Evolutionary conservation across 2,329 filamentous ascomycete species (phyloP), one percentile per base, ranked within the genome.

Genomic region (Boeremia lycopersici): DNA sequence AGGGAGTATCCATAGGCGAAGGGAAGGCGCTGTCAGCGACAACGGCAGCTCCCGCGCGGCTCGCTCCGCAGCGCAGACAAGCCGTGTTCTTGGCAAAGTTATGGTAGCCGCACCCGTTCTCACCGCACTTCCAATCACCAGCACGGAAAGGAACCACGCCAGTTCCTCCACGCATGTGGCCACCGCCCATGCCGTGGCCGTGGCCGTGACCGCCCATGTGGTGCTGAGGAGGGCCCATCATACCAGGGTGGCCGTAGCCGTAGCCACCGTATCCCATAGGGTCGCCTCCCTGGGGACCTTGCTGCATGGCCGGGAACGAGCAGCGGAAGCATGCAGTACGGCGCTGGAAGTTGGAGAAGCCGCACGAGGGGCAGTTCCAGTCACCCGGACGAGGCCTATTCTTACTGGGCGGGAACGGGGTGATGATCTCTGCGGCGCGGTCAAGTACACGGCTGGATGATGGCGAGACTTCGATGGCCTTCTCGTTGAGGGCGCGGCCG

Each of bases 71-170:
- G 56, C 95, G 90, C 60, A 99, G 86, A 77, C 95, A 99, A 78
- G 91, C 96, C 53, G 98, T 93, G 70, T 99, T 99, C 85, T 99
- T 99, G 59, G 95, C 95, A 74, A 99, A 99, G 81, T 99, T 99
- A 82, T 99, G 95, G 77, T 99, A 99, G 54, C 90, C 91, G 74
- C 95, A 99, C 33, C 93, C 92, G 72, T 99, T 95, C 62, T 95
- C 95, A 52, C 95, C 95, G 72, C 95, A 99, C 78, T 97, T 97
- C 95, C 95, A 99, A 73, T 99, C 95, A 71, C 95, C 95, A 50
- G 95, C 95, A 71, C 95, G 90, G 88, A 99, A 99, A 13, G 95
- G 95, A 38, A 99, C 95, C 42, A 92, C 89, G 64, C 90, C 89
- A 60, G 90, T 83, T 82, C 91, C 90, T 82, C 92, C 90, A 57